Percentiles rank a stretch among this genome's conserved stretches.
These are phyloP conservation scores for Epichloe sibirici DNA, from an alignment of 2,329 filamentous ascomycete genomes.

Conservation along the genomic window DNA sequence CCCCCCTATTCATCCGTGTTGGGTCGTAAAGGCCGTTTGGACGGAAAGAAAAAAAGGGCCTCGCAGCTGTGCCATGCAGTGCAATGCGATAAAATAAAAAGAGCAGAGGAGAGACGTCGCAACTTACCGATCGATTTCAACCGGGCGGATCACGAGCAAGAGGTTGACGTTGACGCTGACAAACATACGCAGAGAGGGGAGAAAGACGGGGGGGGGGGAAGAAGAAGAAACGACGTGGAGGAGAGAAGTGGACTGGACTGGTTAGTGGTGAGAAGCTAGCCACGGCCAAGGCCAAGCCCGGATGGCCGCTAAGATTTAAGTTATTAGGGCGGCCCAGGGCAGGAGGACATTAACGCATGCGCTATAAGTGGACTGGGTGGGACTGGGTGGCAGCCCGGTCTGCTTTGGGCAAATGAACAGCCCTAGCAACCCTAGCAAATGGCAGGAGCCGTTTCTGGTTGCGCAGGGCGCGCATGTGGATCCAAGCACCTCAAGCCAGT, in stretches of 20 bases:
- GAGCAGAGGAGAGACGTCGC: background rate
- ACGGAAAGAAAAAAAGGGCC: background rate
- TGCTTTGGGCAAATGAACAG: no score
- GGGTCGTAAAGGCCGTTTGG: background rate
- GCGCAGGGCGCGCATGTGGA: background rate
- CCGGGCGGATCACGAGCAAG: background rate
- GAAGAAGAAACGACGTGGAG: background rate
- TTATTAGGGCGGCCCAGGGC: no score
- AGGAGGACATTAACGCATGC: no score
- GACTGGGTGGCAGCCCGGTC: no score
- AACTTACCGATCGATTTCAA: constrained; percentile 4
- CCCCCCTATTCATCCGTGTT: background rate
- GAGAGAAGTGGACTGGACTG: background rate
- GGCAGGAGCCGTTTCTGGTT: background rate
- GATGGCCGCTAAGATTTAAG: no score
- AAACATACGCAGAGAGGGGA: background rate
- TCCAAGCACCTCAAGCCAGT: background rate
- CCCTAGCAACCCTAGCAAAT: background rate
- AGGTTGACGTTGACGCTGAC: constrained; percentile 1
- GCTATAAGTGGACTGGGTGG: no score
- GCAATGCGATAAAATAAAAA: background rate
- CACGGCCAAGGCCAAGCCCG: no score
- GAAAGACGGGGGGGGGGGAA: background rate
- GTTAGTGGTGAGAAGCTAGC: background rate
- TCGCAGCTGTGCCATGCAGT: constrained; percentile 1